Evolutionary conservation across 2,329 filamentous ascomycete genomes (phyloP).

Genomic region (Ophiognomonia clavigignenti-juglandacearum): DNA sequence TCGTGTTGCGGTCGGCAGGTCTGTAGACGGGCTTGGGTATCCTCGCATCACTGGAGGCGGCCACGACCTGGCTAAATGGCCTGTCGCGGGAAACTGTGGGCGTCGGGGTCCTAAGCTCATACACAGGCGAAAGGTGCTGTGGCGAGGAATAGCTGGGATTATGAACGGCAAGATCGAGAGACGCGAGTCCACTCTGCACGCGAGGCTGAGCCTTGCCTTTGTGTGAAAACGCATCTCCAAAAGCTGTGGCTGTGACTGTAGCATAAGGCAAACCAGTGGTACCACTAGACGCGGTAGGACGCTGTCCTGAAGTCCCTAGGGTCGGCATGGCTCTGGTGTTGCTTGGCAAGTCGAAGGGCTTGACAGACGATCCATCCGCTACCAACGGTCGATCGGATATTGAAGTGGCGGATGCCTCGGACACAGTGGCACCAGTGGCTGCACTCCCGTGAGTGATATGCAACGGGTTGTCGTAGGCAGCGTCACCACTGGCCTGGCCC

Average conservation of each 20-base stretch:
- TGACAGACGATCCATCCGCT: slow-evolving; percentile 40
- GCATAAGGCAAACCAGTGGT: slow-evolving; percentile 22
- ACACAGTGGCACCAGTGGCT: slow-evolving; percentile 17
- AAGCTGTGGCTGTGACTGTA: slow-evolving; percentile 18
- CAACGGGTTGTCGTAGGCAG: slow-evolving; percentile 31
- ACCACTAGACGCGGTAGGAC: slow-evolving; percentile 22
- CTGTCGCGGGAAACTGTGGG: slow-evolving; percentile 49
- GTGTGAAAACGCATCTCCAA: slow-evolving; percentile 25
- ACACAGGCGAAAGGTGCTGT: slow-evolving; percentile 65
- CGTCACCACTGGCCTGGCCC: slow-evolving; percentile 24
- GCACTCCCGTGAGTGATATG: slow-evolving; percentile 30
- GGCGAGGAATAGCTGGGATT: slow-evolving; percentile 39
- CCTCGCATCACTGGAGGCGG: too few species aligned
- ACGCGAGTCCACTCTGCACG: slow-evolving; percentile 47
- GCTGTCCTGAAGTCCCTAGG: slow-evolving; percentile 22
- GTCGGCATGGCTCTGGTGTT: slow-evolving; percentile 14
- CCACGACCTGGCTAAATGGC: slow-evolving; percentile 13
- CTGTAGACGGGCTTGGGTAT: slow-evolving; percentile 17
- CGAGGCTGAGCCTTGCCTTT: slow-evolving; percentile 30
- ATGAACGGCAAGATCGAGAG: slow-evolving; percentile 50
- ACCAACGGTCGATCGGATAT: slow-evolving; percentile 43
- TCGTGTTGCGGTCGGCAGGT: slow-evolving; percentile 12
- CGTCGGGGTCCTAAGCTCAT: slow-evolving; percentile 67
- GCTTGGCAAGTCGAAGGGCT: slow-evolving; percentile 17
- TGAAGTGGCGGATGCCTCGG: slow-evolving; percentile 20